Percentiles rank a stretch among this genome's conserved stretches.
phyloP scores from a whole-genome alignment of 768 basidiomycete species.

The Atractiella rhizophila region DNA sequence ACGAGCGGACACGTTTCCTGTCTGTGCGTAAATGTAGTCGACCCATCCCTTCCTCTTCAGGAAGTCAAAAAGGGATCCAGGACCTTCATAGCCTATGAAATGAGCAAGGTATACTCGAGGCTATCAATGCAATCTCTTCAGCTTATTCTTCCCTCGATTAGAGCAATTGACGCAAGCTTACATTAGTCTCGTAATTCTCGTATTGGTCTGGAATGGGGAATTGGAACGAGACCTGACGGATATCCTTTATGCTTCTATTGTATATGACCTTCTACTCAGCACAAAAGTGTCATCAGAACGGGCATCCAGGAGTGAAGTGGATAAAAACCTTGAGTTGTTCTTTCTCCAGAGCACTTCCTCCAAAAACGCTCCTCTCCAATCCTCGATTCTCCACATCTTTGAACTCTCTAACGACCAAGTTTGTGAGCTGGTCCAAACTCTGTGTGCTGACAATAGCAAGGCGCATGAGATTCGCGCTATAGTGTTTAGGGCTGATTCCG shows the following conservation, averaged over 20 bases:
- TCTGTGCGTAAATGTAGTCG: conserved; percentile 36
- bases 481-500: too few species aligned
- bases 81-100: conserved; percentile 42
- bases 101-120: conserved; percentile 53
- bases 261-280: too few species aligned
- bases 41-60: conserved; percentile 33
- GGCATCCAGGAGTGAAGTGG: too few species aligned
- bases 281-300: too few species aligned
- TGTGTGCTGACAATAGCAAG: conserved; percentile 22
- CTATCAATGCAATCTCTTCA: too few species aligned
- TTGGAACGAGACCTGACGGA: conserved; percentile 23
- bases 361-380: conserved; percentile 12
- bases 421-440: conserved; percentile 17
- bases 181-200: conserved; percentile 31
- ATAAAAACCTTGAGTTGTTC: conserved; percentile 13
- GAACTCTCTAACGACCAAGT: conserved; percentile 17
- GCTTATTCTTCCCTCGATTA: too few species aligned
- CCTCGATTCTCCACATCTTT: conserved; percentile 15
- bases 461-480: conserved; percentile 25
- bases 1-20: conserved; percentile 34
- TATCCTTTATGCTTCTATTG: conserved; percentile 22
- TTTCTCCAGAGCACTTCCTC: conserved; percentile 12
- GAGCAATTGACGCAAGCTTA: too few species aligned
- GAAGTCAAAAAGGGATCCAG: conserved; percentile 61
- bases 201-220: conserved; percentile 24